A percentile compares a stretch with the other conserved stretches of the same genome.
phyloP scores from a whole-genome alignment of 768 basidiomycete species.

The Leccinum rimulosum region DNA sequence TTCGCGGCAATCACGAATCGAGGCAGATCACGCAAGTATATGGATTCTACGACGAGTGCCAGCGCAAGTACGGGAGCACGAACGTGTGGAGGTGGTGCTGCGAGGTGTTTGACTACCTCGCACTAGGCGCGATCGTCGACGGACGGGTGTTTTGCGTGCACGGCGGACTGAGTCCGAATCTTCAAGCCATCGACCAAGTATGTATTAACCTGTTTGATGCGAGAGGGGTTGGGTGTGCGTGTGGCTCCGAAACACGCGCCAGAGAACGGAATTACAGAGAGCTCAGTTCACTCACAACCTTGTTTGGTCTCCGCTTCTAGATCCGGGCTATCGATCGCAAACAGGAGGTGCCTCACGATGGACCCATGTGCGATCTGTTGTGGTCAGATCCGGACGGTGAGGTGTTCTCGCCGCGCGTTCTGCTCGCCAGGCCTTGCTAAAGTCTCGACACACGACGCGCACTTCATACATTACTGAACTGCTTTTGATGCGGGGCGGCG shows the following conservation, averaged over 20 bases:
- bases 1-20: slow-evolving; percentile 97
- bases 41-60: slow-evolving; percentile 95
- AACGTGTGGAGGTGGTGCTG: slow-evolving; percentile 99
- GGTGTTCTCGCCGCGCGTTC: slow-evolving; percentile 11
- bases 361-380: slow-evolving; percentile 97
- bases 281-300: slow-evolving; percentile 22
- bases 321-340: slow-evolving; percentile 94
- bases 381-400: slow-evolving; percentile 99
- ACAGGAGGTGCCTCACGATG: slow-evolving; percentile 98
- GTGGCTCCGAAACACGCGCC: slow-evolving; percentile 19
- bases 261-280: background rate
- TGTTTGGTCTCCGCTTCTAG: slow-evolving; percentile 38
- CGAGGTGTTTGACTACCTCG: slow-evolving; percentile 97
- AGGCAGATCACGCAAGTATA: slow-evolving; percentile 97
- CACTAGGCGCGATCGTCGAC: slow-evolving; percentile 94
- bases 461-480: background rate
- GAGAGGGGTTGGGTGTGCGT: background rate
- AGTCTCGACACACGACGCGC: background rate
- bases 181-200: slow-evolving; percentile 88
- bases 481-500: background rate
- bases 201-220: slow-evolving; percentile 21
- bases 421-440: slow-evolving; percentile 12
- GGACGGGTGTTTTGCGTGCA: slow-evolving; percentile 97
- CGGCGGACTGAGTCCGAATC: slow-evolving; percentile 89
- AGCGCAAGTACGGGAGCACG: slow-evolving; percentile 88